These are phyloP conservation scores for Exutisphaerella laricina DNA, from an alignment of 2,329 filamentous ascomycete species.

Conservation along the genomic window DNA sequence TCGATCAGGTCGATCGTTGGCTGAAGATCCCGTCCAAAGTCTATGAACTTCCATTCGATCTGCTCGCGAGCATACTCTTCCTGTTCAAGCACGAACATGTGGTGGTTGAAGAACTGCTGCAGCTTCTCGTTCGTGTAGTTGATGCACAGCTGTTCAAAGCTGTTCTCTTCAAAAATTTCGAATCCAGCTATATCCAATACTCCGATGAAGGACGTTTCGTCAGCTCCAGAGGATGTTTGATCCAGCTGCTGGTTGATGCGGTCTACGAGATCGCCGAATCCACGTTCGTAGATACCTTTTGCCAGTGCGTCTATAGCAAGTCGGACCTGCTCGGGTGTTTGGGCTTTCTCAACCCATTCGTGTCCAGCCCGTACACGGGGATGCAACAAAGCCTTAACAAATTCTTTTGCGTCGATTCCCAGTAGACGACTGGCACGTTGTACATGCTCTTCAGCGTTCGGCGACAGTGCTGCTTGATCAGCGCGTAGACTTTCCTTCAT, in stretches of 20 bases:
- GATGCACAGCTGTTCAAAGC: constrained; percentile 98
- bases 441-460: constrained; percentile 68
- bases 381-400: constrained; percentile 82
- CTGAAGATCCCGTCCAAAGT: constrained; percentile 94
- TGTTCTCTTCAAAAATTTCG: constrained; percentile 97
- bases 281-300: constrained; percentile 96
- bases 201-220: constrained; percentile 93
- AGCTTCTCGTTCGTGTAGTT: constrained; percentile 99
- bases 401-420: constrained; percentile 77
- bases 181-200: constrained; percentile 99
- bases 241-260: constrained; percentile 91
- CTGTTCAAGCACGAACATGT: constrained; percentile 99
- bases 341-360: constrained; percentile 98
- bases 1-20: constrained; percentile 98
- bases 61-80: constrained; percentile 96
- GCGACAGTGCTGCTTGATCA: constrained; percentile 79
- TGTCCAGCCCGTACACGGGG: constrained; percentile 91
- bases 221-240: constrained; percentile 63
- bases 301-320: constrained; percentile 84
- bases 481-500: constrained; percentile 84
- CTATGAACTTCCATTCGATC: constrained; percentile 99
- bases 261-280: constrained; percentile 85
- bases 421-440: constrained; percentile 76
- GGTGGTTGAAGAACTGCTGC: constrained; percentile 99
- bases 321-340: constrained; percentile 93